Conservation (phyloP, 2,329 filamentous ascomycete species). For the Colletotrichum lindemuthianum region DNA sequence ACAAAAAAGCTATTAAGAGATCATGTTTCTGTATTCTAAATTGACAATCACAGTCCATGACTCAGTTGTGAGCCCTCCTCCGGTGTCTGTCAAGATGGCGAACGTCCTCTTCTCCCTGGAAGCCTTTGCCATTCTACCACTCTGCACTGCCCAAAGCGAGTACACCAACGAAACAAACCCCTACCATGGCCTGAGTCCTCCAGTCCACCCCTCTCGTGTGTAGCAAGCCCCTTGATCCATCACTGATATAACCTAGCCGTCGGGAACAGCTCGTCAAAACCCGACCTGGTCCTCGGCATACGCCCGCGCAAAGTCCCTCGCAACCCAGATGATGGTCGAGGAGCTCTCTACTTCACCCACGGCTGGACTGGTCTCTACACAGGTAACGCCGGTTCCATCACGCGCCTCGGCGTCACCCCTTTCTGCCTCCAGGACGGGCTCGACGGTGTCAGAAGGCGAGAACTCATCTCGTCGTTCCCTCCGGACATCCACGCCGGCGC, state of each 20-base stretch:
- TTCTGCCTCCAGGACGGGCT: conserved; percentile 61
- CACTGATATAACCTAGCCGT: neutral
- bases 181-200: conserved; percentile 37
- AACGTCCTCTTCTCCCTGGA: neutral
- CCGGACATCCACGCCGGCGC: conserved; percentile 59
- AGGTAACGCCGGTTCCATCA: conserved; percentile 56
- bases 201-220: conserved; percentile 42
- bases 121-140: conserved; percentile 3
- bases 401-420: conserved; percentile 56
- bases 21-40: neutral
- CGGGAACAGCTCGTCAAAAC: conserved; percentile 19
- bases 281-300: conserved; percentile 68
- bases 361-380: conserved; percentile 50
- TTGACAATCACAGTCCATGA: neutral
- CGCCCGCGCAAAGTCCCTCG: conserved; percentile 64
- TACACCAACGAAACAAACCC: conserved; percentile 21
- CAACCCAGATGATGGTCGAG: conserved; percentile 71
- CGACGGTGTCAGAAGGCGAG: conserved; percentile 58
- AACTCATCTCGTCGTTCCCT: conserved; percentile 59
- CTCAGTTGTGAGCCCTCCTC: neutral
- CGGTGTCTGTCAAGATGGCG: conserved; percentile 7
- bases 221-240: neutral
- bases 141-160: conserved; percentile 17
- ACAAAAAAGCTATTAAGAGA: neutral
- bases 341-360: conserved; percentile 64